Evolutionary conservation across 768 basidiomycete species (phyloP), one percentile per base, ranked within the genome.

Genomic region (Amanita rubescens): DNA sequence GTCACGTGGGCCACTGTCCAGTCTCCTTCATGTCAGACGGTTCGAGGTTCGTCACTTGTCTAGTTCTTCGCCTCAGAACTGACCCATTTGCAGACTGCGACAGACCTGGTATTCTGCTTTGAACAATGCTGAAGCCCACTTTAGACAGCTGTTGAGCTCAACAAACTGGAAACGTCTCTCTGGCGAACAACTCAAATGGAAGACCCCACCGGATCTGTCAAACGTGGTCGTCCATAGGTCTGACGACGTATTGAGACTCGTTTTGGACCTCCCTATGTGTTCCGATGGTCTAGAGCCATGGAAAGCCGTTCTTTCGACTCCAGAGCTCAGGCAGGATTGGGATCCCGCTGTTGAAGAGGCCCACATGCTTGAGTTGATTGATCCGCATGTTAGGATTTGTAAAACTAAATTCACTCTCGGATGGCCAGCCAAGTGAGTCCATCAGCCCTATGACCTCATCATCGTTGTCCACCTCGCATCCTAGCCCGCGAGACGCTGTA

Each of bases 331-430:
- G 57, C 83, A 87, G 64, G 86, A 91, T 62, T 92, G 93, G 94
- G 95, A 97, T 66, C 90, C 91, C 20, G 87, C 94, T 34, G 95
- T 96, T 15, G 90, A 94, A 58, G 80, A 82, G 43, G 84, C 92
- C 0, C 81, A 82, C 58, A 70, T 92, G 14, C 70, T 97, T 37
- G 94, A 97, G 68, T 75, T 90, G 70, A 80, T 95, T 53, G 94
- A 96, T 68, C 81, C 82, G 37, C 78, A 79, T 57, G 95, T 92
- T 7, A 75, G 93, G 55, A 87, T 99, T 62, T 78, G 80, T 19
- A 92, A 90, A 72, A 96, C 93, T 0, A 90, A 92, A 58, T 97
- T 91, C 65, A 84, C 85, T 6, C 70, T 99, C 9, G 95, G 95
- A 1, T 99, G 95, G 95, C 95, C 95, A 53, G 94, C 93, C 53